A percentile compares a stretch with the other conserved stretches of the same genome.
Conservation (phyloP, 2,329 filamentous ascomycete species). For the Pseudogymnoascus sp. region DNA sequence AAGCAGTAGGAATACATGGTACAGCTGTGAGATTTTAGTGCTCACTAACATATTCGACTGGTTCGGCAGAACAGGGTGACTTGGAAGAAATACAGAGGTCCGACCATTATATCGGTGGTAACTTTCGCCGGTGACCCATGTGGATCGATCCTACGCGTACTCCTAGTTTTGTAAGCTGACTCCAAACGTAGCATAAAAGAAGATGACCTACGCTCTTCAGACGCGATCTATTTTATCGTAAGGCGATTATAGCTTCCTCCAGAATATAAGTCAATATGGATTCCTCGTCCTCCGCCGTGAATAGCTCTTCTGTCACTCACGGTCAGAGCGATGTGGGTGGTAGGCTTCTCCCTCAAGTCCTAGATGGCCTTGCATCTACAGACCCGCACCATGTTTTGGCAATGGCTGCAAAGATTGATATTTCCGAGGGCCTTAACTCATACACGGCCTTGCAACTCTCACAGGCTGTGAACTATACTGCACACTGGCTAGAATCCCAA, state of each 20-base stretch:
- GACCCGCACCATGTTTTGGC: background rate
- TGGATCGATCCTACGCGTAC: background rate
- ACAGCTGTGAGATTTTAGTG: background rate
- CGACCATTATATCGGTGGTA: background rate
- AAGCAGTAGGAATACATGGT: no score
- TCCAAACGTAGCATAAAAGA: background rate
- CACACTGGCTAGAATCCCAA: conserved; percentile 16
- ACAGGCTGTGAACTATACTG: conserved; percentile 17
- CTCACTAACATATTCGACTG: background rate
- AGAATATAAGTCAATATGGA: background rate
- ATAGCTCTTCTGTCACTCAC: background rate
- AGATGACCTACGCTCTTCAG: background rate
- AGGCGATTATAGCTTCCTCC: no score
- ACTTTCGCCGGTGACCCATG: background rate
- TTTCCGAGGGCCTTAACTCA: conserved; percentile 9
- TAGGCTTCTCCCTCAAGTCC: background rate
- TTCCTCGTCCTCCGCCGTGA: background rate
- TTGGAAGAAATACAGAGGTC: background rate
- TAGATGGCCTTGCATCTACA: background rate
- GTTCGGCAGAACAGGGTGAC: background rate
- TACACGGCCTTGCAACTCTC: conserved; percentile 16
- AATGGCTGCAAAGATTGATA: background rate
- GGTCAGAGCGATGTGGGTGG: background rate
- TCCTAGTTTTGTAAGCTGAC: background rate
- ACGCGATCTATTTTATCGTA: background rate